Conservation (phyloP, 371 early-diverging fungal species). For the Mortierella sp. region DNA sequence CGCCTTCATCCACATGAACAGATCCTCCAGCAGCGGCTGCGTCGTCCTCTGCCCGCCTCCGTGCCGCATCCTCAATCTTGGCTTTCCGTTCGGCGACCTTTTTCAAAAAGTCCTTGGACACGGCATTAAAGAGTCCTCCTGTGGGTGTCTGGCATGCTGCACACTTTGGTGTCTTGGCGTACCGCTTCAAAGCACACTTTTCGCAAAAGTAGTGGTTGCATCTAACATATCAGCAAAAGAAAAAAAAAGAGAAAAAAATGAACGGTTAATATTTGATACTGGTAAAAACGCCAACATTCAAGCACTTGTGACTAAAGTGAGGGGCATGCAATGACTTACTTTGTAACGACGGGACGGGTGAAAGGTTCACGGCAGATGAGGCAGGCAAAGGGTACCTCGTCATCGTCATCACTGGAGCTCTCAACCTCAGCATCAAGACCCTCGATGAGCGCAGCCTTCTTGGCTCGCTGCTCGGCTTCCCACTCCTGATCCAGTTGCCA, state of each 20-base stretch:
- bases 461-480: conserved; percentile 86
- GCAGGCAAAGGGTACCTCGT: conserved; percentile 94
- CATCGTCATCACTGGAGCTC: conserved; percentile 70
- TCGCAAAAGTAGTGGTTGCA: conserved; percentile 98
- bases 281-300: too few relatives aligned
- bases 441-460: conserved; percentile 62
- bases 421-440: conserved; percentile 63
- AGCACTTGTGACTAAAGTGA: too few relatives aligned
- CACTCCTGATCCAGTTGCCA: conserved; percentile 97
- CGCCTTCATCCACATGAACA: conserved; percentile 20
- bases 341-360: conserved; percentile 89
- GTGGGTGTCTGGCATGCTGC: conserved; percentile 90
- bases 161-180: conserved; percentile 90
- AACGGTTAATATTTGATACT: neutral
- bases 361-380: conserved; percentile 92
- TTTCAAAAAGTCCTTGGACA: conserved; percentile 78
- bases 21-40: conserved; percentile 56
- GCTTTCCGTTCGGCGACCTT: conserved; percentile 67
- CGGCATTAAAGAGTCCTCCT: conserved; percentile 87
- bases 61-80: conserved; percentile 43
- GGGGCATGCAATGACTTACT: conserved; percentile 63
- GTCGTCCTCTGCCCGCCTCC: conserved; percentile 47
- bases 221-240: conserved; percentile 47
- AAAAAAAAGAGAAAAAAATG: conserved; percentile 11
- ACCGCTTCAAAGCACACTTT: conserved; percentile 88